These are phyloP conservation scores for Colletotrichum costaricense DNA, from an alignment of 2,329 filamentous ascomycete genomes.

Conservation along the genomic window DNA sequence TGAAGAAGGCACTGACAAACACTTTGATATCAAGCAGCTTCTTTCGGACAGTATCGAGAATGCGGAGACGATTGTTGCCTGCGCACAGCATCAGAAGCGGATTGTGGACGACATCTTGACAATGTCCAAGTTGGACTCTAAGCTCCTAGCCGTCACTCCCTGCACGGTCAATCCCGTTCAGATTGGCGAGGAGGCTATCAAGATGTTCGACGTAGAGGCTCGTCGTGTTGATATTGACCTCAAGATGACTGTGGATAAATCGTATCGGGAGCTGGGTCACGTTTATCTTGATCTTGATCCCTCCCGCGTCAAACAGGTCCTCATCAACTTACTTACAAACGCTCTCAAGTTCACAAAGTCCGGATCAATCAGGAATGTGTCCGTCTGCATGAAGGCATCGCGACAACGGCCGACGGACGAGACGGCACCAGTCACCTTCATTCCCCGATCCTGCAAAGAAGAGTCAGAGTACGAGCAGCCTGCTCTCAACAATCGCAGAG, in stretches of 20 bases:
- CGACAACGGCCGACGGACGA: conserved; percentile 50
- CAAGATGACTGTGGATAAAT: conserved; percentile 71
- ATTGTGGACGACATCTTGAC: conserved; percentile 83
- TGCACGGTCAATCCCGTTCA: conserved; percentile 75
- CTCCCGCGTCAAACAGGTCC: conserved; percentile 79
- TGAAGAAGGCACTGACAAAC: conserved; percentile 12
- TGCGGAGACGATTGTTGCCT: conserved; percentile 81
- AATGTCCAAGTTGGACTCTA: conserved; percentile 80
- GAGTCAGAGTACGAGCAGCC: conserved; percentile 52
- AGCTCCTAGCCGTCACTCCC: conserved; percentile 78
- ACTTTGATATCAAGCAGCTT: conserved; percentile 50
- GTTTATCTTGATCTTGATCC: conserved; percentile 79
- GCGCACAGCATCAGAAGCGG: conserved; percentile 82
- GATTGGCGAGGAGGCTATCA: conserved; percentile 75
- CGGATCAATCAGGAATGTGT: conserved; percentile 67
- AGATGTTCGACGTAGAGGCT: conserved; percentile 83
- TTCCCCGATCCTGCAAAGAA: conserved; percentile 64
- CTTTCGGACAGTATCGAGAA: conserved; percentile 75
- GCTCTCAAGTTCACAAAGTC: conserved; percentile 84
- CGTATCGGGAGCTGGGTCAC: conserved; percentile 66
- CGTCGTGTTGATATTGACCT: conserved; percentile 76
- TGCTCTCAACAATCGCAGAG: conserved; percentile 43
- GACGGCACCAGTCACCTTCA: conserved; percentile 67
- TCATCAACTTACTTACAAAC: conserved; percentile 85
- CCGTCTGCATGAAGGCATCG: conserved; percentile 59